Evolutionary conservation across 306 rosid species (phyloP), one percentile per base, ranked within the genome.

Genomic region (Morella rubra): DNA sequence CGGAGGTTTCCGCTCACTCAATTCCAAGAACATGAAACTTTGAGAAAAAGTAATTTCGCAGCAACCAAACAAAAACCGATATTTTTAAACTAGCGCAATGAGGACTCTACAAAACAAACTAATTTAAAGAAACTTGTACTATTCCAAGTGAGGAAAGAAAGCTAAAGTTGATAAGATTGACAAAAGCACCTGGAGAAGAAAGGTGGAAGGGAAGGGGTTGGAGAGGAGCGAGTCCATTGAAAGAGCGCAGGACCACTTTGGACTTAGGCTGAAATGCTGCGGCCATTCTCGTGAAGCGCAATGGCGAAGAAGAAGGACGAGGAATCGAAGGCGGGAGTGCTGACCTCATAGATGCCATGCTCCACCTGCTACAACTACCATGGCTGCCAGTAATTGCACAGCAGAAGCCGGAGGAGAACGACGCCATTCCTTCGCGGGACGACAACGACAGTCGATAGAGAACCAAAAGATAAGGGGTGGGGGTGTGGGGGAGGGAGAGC

Each of bases 191-290:
- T 81, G 90, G 85, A 56, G 81, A 88, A 51, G 83, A 69, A 71
- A 42, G 14, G 49, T 51, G n/a, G 16, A 49, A 49, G 11, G 53
- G 53, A 49, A 49, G 53, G 16, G 53, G 14, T 49, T 49, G 53
- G 14, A 49, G 53, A 49, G 92, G 91, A 42, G 88, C 80, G 10
- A 91, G 91, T 40, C 97, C 98, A 0, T 84, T 66, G 90, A 86
- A 89, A 47, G 91, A 85, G 45, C 85, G 80, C 10, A 87, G 79
- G 46, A 75, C 58, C 14, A 81, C 54, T 45, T 85, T 82, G 85
- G 82, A 73, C 75, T 82, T 88, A 44, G 62, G 72, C 44, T 60
- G 71, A 46, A 77, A 20, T 37, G 71, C 59, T 9, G 80, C 72
- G 20, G 81, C 56, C 22, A 45, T 1, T 14, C 3, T 66, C 16